Percentiles rank a stretch among this genome's conserved stretches.
Conservation (phyloP, 2,329 filamentous ascomycete genomes). For the Colletotrichum australisinense region DNA sequence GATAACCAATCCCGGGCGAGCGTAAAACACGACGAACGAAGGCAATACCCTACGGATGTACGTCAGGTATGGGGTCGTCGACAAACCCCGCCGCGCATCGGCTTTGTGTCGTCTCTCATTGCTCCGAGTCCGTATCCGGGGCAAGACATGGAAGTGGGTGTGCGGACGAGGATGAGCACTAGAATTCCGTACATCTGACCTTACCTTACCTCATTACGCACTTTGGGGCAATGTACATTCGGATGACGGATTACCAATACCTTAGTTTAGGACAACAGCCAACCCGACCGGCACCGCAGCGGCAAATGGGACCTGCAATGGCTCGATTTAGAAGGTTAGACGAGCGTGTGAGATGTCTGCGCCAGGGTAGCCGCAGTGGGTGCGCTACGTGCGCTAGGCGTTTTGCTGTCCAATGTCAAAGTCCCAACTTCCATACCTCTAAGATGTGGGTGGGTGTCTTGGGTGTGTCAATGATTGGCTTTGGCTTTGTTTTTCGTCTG, state of each 20-base stretch:
- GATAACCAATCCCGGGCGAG: neutral
- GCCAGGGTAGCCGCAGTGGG: conserved; percentile 31
- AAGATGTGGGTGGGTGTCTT: conserved; percentile 1
- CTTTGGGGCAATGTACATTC: neutral
- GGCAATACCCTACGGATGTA: neutral
- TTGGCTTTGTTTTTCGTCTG: conserved; percentile 14
- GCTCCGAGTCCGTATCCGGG: conserved; percentile 12
- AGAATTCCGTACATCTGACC: neutral
- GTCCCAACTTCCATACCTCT: neutral
- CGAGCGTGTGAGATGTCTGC: conserved; percentile 26
- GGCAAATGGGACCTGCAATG: conserved; percentile 20
- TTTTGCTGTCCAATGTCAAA: conserved; percentile 14
- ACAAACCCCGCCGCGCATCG: neutral
- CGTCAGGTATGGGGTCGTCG: neutral
- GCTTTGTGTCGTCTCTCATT: conserved; percentile 1
- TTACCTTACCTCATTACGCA: neutral
- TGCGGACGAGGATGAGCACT: neutral
- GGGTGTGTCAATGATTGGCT: neutral
- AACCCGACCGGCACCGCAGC: conserved; percentile 15
- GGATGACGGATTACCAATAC: neutral
- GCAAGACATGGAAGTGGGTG: neutral
- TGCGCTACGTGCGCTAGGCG: conserved; percentile 34
- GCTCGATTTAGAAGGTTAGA: conserved; percentile 32
- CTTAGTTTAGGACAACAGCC: neutral
- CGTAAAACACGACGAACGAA: neutral